Evolutionary conservation across 306 rosid genomes (phyloP).

Genomic region (Quercus parvula): DNA sequence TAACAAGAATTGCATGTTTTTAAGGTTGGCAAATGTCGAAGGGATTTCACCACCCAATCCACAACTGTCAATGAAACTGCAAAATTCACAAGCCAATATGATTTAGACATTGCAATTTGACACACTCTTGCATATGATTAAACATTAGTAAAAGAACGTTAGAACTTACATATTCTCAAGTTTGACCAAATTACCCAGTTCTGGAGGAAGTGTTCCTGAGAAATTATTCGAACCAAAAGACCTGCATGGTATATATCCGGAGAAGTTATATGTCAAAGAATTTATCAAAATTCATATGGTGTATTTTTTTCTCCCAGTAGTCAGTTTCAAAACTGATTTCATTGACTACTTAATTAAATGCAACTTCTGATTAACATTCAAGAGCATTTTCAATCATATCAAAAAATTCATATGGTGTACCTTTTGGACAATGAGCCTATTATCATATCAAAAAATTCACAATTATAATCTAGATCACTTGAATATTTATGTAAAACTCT

Average conservation of each 20-base stretch:
- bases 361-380: no score
- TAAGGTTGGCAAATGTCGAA: slow-evolving; percentile 16
- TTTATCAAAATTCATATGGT: background rate
- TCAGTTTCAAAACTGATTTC: no score
- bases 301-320: no score
- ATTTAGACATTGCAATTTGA: background rate
- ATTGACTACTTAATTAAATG: no score
- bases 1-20: slow-evolving; percentile 11
- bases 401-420: no score
- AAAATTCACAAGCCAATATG: background rate
- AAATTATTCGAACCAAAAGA: slow-evolving; percentile 17
- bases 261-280: background rate
- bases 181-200: slow-evolving; percentile 21
- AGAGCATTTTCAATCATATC: no score
- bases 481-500: no score
- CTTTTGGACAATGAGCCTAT: no score
- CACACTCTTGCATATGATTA: background rate
- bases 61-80: slow-evolving; percentile 3
- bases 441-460: no score
- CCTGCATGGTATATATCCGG: background rate
- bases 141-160: background rate
- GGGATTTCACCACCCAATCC: slow-evolving; percentile 29
- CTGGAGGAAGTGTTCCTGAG: slow-evolving; percentile 27
- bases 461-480: no score
- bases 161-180: slow-evolving; percentile 14